Evolutionary conservation across 2,329 filamentous ascomycete genomes (phyloP).

Genomic region (Fonsecaea nubica): DNA sequence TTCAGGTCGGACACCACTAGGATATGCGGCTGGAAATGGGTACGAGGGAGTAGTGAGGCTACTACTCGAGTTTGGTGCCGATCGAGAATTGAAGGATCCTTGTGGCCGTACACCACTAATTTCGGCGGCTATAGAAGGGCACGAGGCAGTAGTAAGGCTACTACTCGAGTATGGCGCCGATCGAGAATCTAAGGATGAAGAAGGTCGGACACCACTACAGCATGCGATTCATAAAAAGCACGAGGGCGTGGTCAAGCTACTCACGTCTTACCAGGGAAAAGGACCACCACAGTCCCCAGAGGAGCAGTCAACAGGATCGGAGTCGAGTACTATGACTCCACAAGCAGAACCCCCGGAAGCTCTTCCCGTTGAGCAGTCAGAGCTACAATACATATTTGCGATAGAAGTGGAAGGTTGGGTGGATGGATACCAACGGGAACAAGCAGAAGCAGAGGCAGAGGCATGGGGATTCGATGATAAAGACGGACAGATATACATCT

Average conservation of each 20-base stretch:
- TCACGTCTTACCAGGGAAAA: background rate
- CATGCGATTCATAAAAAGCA: too few species aligned
- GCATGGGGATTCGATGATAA: too few species aligned
- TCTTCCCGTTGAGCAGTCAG: too few species aligned
- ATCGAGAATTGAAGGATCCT: slow-evolving; percentile 1
- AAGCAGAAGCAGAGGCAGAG: too few species aligned
- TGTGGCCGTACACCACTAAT: background rate
- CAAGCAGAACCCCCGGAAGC: background rate
- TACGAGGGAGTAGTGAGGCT: slow-evolving; percentile 19
- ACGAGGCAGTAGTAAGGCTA: background rate
- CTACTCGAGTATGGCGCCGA: slow-evolving; percentile 25
- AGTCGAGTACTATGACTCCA: background rate
- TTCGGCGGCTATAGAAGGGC: slow-evolving; percentile 25
- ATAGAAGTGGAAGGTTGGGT: too few species aligned
- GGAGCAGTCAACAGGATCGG: background rate
- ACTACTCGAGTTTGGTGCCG: slow-evolving; percentile 29
- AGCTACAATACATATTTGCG: too few species aligned
- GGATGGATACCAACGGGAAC: too few species aligned
- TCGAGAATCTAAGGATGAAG: slow-evolving; percentile 16
- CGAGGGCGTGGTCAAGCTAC: background rate
- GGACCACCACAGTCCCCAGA: background rate
- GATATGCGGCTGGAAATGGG: slow-evolving; percentile 9
- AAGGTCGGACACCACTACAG: too few species aligned
- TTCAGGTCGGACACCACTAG: slow-evolving; percentile 4
- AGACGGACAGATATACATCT: too few species aligned